A percentile compares a stretch with the other conserved stretches of the same genome.
These are phyloP conservation scores for Epithele typhae DNA, from an alignment of 768 basidiomycete species.

Conservation along the genomic window DNA sequence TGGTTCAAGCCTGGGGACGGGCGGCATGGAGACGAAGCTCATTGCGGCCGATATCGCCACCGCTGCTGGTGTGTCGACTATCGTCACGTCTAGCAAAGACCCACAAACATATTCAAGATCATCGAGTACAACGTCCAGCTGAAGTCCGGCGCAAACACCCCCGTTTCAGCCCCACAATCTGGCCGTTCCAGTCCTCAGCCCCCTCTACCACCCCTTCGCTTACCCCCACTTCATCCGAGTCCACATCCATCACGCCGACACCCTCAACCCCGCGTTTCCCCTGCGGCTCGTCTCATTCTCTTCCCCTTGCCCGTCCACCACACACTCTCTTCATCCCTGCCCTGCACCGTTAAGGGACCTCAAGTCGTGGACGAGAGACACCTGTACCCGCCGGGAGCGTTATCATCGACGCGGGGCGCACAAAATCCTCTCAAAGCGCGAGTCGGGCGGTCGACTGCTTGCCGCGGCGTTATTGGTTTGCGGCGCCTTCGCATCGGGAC, in stretches of 20 bases:
- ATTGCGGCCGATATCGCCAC: slow-evolving; percentile 98
- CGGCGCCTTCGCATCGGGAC: slow-evolving; percentile 89
- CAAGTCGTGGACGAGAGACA: slow-evolving; percentile 97
- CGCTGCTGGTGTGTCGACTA: slow-evolving; percentile 88
- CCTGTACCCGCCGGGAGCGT: slow-evolving; percentile 85
- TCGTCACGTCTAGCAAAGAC: slow-evolving; percentile 81
- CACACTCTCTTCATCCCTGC: slow-evolving; percentile 89
- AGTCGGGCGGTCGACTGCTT: slow-evolving; percentile 89
- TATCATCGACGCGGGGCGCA: slow-evolving; percentile 85
- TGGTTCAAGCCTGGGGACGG: slow-evolving; percentile 91
- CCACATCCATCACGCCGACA: slow-evolving; percentile 2
- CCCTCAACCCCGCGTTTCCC: slow-evolving; percentile 11
- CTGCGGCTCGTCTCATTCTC: background rate
- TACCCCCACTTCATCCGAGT: slow-evolving; percentile 13
- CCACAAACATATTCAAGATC: slow-evolving; percentile 75
- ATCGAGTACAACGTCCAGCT: slow-evolving; percentile 68
- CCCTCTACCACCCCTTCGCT: background rate
- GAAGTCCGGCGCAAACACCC: slow-evolving; percentile 33
- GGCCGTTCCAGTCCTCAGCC: slow-evolving; percentile 16
- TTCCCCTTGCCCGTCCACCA: slow-evolving; percentile 41
- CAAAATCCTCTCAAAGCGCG: slow-evolving; percentile 74
- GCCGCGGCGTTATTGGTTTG: slow-evolving; percentile 85
- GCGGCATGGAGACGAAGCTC: slow-evolving; percentile 98
- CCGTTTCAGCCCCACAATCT: slow-evolving; percentile 28
- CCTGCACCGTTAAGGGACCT: slow-evolving; percentile 72